A percentile compares a stretch with the other conserved stretches of the same genome.
These are phyloP conservation scores for Ustanciosporium gigantosporum DNA, from an alignment of 1,284 basidiomycete genomes.

Conservation along the genomic window DNA sequence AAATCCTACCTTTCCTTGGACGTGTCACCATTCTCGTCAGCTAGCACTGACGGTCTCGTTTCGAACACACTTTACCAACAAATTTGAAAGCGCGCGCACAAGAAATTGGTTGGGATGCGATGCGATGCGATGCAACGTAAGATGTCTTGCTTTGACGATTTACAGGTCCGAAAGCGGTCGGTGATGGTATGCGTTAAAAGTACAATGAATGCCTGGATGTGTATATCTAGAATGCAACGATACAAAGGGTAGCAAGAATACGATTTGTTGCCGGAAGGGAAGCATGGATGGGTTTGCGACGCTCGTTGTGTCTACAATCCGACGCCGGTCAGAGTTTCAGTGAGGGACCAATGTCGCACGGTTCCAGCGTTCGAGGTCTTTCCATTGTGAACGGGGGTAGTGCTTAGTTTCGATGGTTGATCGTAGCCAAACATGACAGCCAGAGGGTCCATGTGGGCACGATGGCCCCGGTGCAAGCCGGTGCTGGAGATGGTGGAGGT, in stretches of 20 bases:
- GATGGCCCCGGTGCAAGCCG: too few relatives aligned
- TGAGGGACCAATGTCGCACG: constrained; percentile 9
- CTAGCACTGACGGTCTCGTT: background rate
- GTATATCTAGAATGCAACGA: too few relatives aligned
- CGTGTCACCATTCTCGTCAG: background rate
- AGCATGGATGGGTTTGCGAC: background rate
- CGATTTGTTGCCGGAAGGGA: background rate
- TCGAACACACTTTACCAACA: background rate
- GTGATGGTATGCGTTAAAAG: too few relatives aligned
- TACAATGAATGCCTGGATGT: too few relatives aligned
- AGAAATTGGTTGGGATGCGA: too few relatives aligned
- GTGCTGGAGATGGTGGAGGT: background rate
- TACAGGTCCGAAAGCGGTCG: too few relatives aligned
- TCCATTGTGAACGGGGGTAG: background rate
- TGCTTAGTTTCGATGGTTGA: background rate
- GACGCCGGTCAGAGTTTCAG: constrained; percentile 12
- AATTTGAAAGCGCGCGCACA: too few relatives aligned
- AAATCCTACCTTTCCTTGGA: too few relatives aligned
- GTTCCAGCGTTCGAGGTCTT: too few relatives aligned
- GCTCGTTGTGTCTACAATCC: too few relatives aligned
- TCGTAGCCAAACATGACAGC: constrained; percentile 14
- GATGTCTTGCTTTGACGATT: too few relatives aligned
- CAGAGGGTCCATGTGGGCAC: constrained; percentile 11
- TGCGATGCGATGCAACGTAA: too few relatives aligned
- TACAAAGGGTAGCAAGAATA: background rate